Evolutionary conservation across 768 basidiomycete genomes (phyloP), one percentile per base, ranked within the genome.

Genomic region (Brasilioporus rufonigricans): DNA sequence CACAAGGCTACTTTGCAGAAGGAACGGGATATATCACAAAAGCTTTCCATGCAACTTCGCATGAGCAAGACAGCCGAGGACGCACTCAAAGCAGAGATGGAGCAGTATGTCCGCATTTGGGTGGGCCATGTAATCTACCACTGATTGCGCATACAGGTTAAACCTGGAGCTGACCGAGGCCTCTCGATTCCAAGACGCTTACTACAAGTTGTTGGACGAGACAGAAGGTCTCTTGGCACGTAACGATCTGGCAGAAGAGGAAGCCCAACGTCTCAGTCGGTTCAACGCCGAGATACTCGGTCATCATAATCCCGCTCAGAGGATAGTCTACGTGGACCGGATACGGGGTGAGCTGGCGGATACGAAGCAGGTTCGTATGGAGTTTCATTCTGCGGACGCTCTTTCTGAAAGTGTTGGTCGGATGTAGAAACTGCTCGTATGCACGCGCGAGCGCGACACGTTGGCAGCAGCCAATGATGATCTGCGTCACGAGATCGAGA

Each of bases 271-370:
- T n/a, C 78, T 96, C 40, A 85, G 88, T 60, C 79, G 77, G 63
- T 87, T 92, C 73, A 95, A 95, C 59, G 89, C 91, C 1, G 85
- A 93, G 66, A 88, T 96, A 54, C 73, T 93, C 18, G 84, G 91
- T 0, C 93, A 95, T 65, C 78, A 80, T 32, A 94, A 95, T 65
- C 89, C 90, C 10, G 83, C 84, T 2, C 93, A 96, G 70, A 82
- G 85, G 55, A 93, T 97, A 62, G 76, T 85, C 68, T 95, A 96
- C 61, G 84, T 97, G 16, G 94, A 95, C 55, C 79, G 85, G 50
- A 83, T 97, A 49, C 79, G 93, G 33, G 75, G 80, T 52, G 93
- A 96, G 66, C 73, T 95, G 46, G 83, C 90, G 3, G 85, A 91
- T 52, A 77, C 81, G 6, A 93, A 92, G 69, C 88, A 91, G 71